Evolutionary conservation across 1,284 basidiomycete genomes (phyloP).

Genomic region (Sparassis latifolia): DNA sequence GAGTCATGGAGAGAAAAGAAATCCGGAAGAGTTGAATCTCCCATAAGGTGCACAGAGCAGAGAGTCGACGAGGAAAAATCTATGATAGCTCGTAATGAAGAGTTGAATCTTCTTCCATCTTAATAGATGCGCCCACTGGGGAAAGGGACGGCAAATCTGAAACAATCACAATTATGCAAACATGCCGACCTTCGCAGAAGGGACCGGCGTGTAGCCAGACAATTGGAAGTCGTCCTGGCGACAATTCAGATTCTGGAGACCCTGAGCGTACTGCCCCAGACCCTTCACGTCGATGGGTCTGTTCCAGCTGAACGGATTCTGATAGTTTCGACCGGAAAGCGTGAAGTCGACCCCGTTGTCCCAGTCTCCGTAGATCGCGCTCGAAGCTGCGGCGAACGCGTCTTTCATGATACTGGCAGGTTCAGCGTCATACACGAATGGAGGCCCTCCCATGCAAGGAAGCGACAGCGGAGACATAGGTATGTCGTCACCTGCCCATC

Average conservation of each 20-base stretch:
- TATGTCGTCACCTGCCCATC: conserved; percentile 22
- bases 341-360: conserved; percentile 6
- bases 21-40: conserved; percentile 7
- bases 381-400: conserved; percentile 21
- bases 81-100: background rate
- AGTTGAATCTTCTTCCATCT: conserved; percentile 4
- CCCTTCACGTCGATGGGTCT: conserved; percentile 3
- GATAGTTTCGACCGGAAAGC: conserved; percentile 3
- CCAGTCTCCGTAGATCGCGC: conserved; percentile 17
- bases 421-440: conserved; percentile 14
- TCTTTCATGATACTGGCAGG: conserved; percentile 20
- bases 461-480: conserved; percentile 9
- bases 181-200: background rate
- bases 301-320: background rate
- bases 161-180: background rate
- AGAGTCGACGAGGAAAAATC: background rate
- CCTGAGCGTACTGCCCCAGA: conserved; percentile 11
- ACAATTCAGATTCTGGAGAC: conserved; percentile 10
- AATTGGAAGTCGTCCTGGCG: conserved; percentile 20
- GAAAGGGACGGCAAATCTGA: background rate
- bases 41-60: background rate
- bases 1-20: background rate
- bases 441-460: conserved; percentile 1
- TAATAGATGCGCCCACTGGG: background rate
- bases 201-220: conserved; percentile 4